phyloP scores from a whole-genome alignment of 768 basidiomycete genomes.

The Boletus pseudo-olivaceus region DNA sequence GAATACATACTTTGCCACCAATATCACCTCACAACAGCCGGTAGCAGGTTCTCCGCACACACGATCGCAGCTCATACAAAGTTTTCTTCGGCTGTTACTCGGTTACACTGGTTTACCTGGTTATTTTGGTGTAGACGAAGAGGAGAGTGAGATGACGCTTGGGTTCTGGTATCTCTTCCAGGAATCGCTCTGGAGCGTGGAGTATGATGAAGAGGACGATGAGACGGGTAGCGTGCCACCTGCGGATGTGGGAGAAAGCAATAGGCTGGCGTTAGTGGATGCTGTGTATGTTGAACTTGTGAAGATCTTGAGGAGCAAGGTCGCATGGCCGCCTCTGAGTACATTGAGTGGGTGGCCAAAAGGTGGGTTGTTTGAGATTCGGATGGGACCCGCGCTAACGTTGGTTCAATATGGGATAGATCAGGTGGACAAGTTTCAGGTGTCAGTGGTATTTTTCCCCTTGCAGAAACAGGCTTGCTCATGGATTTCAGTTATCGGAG shows the following conservation, averaged over 20 bases:
- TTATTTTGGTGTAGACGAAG: constrained; percentile 78
- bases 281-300: constrained; percentile 80
- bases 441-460: constrained; percentile 43
- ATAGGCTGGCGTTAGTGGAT: constrained; percentile 56
- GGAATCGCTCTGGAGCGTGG: constrained; percentile 75
- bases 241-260: constrained; percentile 29
- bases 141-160: constrained; percentile 82
- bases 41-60: constrained; percentile 38
- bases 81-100: constrained; percentile 66
- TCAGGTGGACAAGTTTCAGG: constrained; percentile 74
- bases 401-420: constrained; percentile 40
- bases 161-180: constrained; percentile 91
- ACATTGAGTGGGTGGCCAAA: constrained; percentile 55
- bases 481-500: constrained; percentile 61
- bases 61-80: constrained; percentile 56
- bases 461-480: neutral
- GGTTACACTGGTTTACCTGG: constrained; percentile 74
- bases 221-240: constrained; percentile 20
- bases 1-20: constrained; percentile 65
- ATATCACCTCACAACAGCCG: constrained; percentile 50
- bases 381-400: constrained; percentile 1
- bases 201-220: constrained; percentile 44
- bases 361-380: constrained; percentile 43
- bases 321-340: constrained; percentile 58
- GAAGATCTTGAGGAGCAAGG: constrained; percentile 65